Base-by-base conservation (phyloP, 1,284 basidiomycete species). In the Irpex sp. region DNA sequence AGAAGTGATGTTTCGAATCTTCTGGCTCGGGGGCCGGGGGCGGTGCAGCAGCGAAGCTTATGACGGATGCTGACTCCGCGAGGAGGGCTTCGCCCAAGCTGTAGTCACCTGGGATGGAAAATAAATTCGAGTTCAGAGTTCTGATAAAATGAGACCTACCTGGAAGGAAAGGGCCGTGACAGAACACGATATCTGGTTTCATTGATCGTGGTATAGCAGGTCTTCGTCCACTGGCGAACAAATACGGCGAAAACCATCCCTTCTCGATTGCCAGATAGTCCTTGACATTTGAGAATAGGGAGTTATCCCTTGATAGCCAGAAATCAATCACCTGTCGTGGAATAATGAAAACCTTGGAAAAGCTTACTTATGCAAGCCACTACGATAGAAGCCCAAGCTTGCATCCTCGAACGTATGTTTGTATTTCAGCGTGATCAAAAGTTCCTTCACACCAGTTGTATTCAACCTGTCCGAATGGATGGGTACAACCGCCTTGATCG, bases 141-240 rank as follows among this genome's bases (percentile, higher is more conserved):
- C 50, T 43, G 13, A 31, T 15, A n/a, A n/a, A 46, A n/a, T 50
- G 49, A 6, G 36, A 63, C 71, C 62, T 60, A 81, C 84, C 84
- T 69, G 75, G 74, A 39, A 87, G 74, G 74, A 88, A 88, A 4
- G 85, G 86, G 1, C 84, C 84, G 70, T 88, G 85, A 66, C 83
- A 87, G 68, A 88, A 88, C n/a, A 87, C 73, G 6, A 88, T 73
- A 71, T 88, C 87, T 31, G 87, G 86, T 69, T 80, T 86, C 80
- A 88, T 83, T 11, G 79, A 79, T 46, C 87, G 78, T 0, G 83
- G 86, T 62, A 86, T 88, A 67, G 83, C 78, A 1, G 86, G 86
- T 59, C 85, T 72, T 15, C 84, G 78, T 6, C 79, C 80, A 63
- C 84, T 87, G 3, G 86, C 85, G 67, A 87, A 88, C 0, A 88